These are phyloP conservation scores for Anthostomella pinea DNA, from an alignment of 2,329 filamentous ascomycete genomes.

Conservation along the genomic window DNA sequence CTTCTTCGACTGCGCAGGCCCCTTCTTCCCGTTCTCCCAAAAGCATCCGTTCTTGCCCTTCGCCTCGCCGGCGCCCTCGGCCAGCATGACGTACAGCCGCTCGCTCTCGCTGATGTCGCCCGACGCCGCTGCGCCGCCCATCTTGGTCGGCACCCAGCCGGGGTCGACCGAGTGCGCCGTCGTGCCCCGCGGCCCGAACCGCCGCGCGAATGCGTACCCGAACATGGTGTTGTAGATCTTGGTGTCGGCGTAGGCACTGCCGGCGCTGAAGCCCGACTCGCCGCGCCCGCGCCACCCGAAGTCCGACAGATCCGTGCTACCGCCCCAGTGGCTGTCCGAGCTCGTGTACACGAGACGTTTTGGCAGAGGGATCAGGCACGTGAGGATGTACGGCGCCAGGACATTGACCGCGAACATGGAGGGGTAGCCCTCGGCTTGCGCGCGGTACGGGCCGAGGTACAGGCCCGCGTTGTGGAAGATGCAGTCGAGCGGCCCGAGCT, in stretches of 20 bases:
- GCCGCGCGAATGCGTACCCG: slow-evolving; percentile 50
- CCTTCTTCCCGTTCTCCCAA: slow-evolving; percentile 33
- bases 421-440: slow-evolving; percentile 38
- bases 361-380: slow-evolving; percentile 44
- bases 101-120: slow-evolving; percentile 44
- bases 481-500: slow-evolving; percentile 48
- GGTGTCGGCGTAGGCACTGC: slow-evolving; percentile 44
- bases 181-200: slow-evolving; percentile 37
- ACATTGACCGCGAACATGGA: slow-evolving; percentile 54
- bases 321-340: slow-evolving; percentile 46
- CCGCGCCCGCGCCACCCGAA: slow-evolving; percentile 26
- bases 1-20: slow-evolving; percentile 21
- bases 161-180: slow-evolving; percentile 48
- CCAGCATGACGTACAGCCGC: slow-evolving; percentile 45
- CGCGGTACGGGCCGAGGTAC: slow-evolving; percentile 31
- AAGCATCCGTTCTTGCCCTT: slow-evolving; percentile 36
- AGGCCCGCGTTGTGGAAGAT: slow-evolving; percentile 59
- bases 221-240: slow-evolving; percentile 56
- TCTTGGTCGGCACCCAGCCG: slow-evolving; percentile 54
- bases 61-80: slow-evolving; percentile 36
- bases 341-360: slow-evolving; percentile 49
- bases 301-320: slow-evolving; percentile 37
- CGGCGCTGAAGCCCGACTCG: slow-evolving; percentile 2
- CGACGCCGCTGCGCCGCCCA: slow-evolving; percentile 47
- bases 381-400: slow-evolving; percentile 57